Conservation (phyloP, 768 basidiomycete genomes). For the Russula compacta region DNA sequence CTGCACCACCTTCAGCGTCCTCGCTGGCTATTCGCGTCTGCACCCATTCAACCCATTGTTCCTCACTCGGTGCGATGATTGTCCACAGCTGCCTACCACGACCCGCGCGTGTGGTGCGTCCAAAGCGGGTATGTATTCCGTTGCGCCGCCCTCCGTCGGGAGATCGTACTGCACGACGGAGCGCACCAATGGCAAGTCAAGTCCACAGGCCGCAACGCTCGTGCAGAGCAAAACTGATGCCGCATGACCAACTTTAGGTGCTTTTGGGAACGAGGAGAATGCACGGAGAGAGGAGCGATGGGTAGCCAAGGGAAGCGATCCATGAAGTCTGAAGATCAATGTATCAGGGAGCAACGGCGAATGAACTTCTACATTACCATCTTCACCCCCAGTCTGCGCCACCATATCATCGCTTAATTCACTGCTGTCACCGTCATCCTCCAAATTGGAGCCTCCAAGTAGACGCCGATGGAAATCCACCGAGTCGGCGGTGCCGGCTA, state of each 20-base stretch:
- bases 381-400: too few relatives aligned
- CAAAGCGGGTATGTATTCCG: constrained; percentile 94
- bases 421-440: constrained; percentile 4
- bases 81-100: constrained; percentile 95
- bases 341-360: too few relatives aligned
- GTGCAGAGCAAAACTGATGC: constrained; percentile 87
- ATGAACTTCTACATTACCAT: too few relatives aligned
- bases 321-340: too few relatives aligned
- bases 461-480: constrained; percentile 96
- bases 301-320: too few relatives aligned
- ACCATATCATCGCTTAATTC: too few relatives aligned
- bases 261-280: constrained; percentile 48
- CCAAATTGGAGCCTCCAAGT: constrained; percentile 34
- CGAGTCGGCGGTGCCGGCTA: constrained; percentile 91
- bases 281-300: constrained; percentile 74
- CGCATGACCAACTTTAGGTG: constrained; percentile 24
- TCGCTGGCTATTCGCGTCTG: constrained; percentile 59
- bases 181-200: constrained; percentile 89
- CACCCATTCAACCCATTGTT: constrained; percentile 86
- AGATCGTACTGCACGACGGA: constrained; percentile 96
- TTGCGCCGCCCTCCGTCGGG: constrained; percentile 93
- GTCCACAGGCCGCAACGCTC: constrained; percentile 91
- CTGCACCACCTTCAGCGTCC: constrained; percentile 26
- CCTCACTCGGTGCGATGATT: constrained; percentile 80
- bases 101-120: constrained; percentile 93